Base-by-base conservation (phyloP, 2,329 filamentous ascomycete genomes). In the Aspergillus persii region DNA sequence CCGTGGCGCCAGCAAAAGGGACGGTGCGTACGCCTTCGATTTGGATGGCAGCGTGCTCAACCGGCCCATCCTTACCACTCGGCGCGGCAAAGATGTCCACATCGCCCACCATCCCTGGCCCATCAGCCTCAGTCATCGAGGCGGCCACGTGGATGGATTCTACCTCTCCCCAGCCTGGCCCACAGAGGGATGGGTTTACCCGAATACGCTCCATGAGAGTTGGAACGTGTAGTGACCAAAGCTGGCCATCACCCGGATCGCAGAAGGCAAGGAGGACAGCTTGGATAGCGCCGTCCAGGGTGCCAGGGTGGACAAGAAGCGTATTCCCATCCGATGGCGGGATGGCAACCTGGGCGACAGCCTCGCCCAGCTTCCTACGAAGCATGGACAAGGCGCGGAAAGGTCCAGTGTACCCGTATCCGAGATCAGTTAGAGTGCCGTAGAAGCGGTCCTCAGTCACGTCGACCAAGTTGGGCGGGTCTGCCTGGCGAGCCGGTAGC, bases 261-360 rank as follows among this genome's bases (percentile, higher is more conserved):
- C 57, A 54, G 26, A 55, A 70, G 0, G 75, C 71, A 2, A 63
- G 62, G 6, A 68, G 54, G 0, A 70, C 54, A 3, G 74, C 61
- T 27, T 74, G 69, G 11, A 76, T 54, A 27, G 71, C 68, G 8
- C 66, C 61, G 56, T 71, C 68, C 3, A 46, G 9, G 9, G 9
- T 4, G 4, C 15, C 15, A 4, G 41, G 41, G 55, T 72, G 68
- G 5, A 70, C 50, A 0, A 67, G 50, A 5, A 7, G 30, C n/a
- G n/a, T n/a, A n/a, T n/a, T n/a, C n/a, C n/a, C n/a, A n/a, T 11
- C 23, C 8, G 11, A 36, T 11, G 33, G 3, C 1, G 33, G 33
- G 9, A 9, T 8, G 15, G 26, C 50, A 36, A 52, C 7, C 11
- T 7, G 8, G 9, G 12, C 50, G 4, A 15, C 8, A 11, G 50